phyloP scores from a whole-genome alignment of 768 basidiomycete species.

The Termitomyces sp. region DNA sequence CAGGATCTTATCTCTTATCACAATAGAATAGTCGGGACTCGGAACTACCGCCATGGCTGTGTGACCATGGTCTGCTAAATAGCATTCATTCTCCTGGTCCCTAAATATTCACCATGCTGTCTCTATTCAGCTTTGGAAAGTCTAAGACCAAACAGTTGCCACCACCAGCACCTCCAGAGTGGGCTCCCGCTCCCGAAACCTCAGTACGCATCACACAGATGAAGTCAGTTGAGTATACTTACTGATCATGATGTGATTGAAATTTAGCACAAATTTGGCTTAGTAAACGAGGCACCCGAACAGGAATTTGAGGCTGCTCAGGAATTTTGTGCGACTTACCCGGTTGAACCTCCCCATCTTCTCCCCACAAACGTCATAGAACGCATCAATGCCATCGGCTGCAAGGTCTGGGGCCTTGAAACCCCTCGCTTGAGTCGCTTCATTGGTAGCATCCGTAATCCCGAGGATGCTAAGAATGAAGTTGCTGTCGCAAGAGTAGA shows the following conservation, averaged over 20 bases:
- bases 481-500: conserved; percentile 34
- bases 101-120: conserved; percentile 6
- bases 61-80: neutral
- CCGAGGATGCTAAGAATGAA: conserved; percentile 26
- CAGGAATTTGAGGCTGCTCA: conserved; percentile 49
- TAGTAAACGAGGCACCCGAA: conserved; percentile 51
- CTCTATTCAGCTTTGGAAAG: conserved; percentile 9
- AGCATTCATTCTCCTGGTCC: neutral
- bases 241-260: neutral
- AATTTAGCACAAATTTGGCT: conserved; percentile 39
- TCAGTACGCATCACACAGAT: conserved; percentile 23
- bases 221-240: neutral
- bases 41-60: neutral
- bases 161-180: conserved; percentile 49
- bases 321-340: conserved; percentile 39
- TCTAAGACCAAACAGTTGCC: neutral
- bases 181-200: conserved; percentile 55
- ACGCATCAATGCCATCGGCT: conserved; percentile 40
- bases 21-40: neutral
- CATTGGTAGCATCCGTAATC: conserved; percentile 33
- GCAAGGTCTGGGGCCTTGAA: conserved; percentile 51
- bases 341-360: conserved; percentile 36
- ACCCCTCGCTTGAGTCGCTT: conserved; percentile 38
- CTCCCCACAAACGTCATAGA: conserved; percentile 51
- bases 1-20: conserved; percentile 15